A percentile compares a stretch with the other conserved stretches of the same genome.
phyloP scores from a whole-genome alignment of 768 basidiomycete species.

The Pisolithus sp. region DNA sequence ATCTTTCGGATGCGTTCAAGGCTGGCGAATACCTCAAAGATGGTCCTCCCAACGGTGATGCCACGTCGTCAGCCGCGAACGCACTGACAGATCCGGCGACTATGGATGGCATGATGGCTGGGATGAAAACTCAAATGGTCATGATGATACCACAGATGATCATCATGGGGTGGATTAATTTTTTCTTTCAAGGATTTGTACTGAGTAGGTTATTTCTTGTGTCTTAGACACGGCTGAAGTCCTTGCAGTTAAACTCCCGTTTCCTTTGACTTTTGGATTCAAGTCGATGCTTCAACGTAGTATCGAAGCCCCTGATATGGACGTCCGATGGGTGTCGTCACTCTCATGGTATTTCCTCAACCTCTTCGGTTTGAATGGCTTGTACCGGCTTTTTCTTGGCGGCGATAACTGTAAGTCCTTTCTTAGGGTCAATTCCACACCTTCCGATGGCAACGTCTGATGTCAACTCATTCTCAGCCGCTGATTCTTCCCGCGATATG shows the following conservation, averaged over 20 bases:
- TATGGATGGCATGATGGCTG: constrained; percentile 99
- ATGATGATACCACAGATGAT: constrained; percentile 99
- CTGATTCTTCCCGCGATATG: constrained; percentile 74
- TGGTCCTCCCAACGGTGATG: constrained; percentile 62
- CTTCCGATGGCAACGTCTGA: constrained; percentile 7
- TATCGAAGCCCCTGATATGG: constrained; percentile 92
- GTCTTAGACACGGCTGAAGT: constrained; percentile 2
- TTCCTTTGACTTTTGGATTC: constrained; percentile 94
- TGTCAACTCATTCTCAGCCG: constrained; percentile 42
- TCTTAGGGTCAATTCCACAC: constrained; percentile 1
- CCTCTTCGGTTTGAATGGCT: constrained; percentile 93
- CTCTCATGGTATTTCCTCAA: constrained; percentile 99
- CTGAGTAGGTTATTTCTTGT: constrained; percentile 61
- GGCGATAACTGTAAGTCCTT: constrained; percentile 70
- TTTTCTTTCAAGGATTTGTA: constrained; percentile 98
- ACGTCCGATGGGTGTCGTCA: constrained; percentile 98
- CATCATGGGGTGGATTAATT: constrained; percentile 99
- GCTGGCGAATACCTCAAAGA: constrained; percentile 84
- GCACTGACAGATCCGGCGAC: constrained; percentile 83
- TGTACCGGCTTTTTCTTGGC: constrained; percentile 91
- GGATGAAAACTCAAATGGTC: constrained; percentile 98
- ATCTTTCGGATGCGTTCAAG: constrained; percentile 65
- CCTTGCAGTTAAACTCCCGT: constrained; percentile 85
- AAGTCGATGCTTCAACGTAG: constrained; percentile 97
- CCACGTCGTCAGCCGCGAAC: constrained; percentile 57